Evolutionary conservation across 768 basidiomycete species (phyloP), one percentile per base, ranked within the genome.

Genomic region (Russula vinacea): DNA sequence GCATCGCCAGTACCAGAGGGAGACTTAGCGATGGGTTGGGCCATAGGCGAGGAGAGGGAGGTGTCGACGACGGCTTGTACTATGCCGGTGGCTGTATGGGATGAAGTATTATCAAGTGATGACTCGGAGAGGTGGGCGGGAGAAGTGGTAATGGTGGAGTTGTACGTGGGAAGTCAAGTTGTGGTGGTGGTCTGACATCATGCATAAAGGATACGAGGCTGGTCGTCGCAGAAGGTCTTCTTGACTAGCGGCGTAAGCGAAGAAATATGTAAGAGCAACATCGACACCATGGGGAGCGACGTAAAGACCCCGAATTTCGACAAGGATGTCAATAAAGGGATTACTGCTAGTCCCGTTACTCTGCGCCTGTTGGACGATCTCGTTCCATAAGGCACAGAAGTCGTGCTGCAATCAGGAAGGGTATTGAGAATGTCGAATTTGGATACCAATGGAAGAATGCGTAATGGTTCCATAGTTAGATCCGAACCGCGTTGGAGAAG

Each of bases 341-440:
- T 22, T 33, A 10, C n/a, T 7, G 5, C 39, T 10, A 2, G 16
- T 9, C 33, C 17, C 10, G 11, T 16, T 3, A 9, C 2, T 39
- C 37, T 5, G 49, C 6, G 37, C 47, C 24, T 19, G 47, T 29
- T 5, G 37, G 17, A 39, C 10, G 24, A 59, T 39, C n/a, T 59
- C 49, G 19, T 59, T 50, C 58, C 58, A 59, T 37, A 59, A 19
- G 9, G 17, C 37, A 39, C 58, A 59, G 24, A 59, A 59, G 4
- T 59, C 26, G 24, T 9, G 47, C 19, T 51, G 58, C 37, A 59
- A 13, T 29, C 49, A 13, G 49, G 58, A 26, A 59, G 49, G 1
- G 50, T 42, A 32, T 51, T n/a, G 7, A 14, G 50, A 24, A 40
- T 40, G 19, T 60, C 29, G 14, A 51, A 39, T 8, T 50, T 60